Base-by-base conservation (phyloP, 192 early-diverging fungal genomes). In the Obelidium mucronatum region DNA sequence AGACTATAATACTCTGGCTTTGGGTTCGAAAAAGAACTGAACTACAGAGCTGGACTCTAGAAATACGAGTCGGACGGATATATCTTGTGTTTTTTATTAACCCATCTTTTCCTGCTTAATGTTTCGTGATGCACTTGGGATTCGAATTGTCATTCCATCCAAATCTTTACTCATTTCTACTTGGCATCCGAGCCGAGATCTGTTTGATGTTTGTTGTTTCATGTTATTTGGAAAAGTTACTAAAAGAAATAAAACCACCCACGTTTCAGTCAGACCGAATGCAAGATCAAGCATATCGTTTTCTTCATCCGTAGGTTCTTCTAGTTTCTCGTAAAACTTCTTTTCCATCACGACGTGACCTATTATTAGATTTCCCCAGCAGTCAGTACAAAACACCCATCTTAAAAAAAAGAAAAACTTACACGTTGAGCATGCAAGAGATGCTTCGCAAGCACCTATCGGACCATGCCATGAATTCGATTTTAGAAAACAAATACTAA, bases 211-310 rank as follows among this genome's bases (percentile, higher is more conserved):
- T n/a, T n/a, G n/a, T n/a, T n/a, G 59, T 61, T 28, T 13, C n/a
- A 31, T 28, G 13, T 11, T 61, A 28, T 26, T 40, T 19, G 40
- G 31, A 63, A 63, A 62, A 2, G n/a, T 34, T 1, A 31, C 26
- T 52, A 19, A 11, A 67, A 22, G 1, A 26, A 17, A 55, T 30
- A 51, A 15, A 6, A 13, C 30, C 3, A 79, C 91, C 76, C 83
- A 97, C 87, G 96, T 98, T 58, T 97, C 95, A 13, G 96, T 96
- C 69, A 97, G 86, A 13, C 94, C 96, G 87, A 96, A 98, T 17
- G 96, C 96, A 75, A 98, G 76, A 85, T 98, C 97, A 52, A 98
- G 81, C 96, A 98, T 97, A 80, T 98, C 97, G 77, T 97, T 96
- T 73, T 98, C 97, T 77, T 98, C 97, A 80, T 98, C 97, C 3